Evolutionary conservation across 331 rosid species (phyloP).

Genomic region (Quercus phellos): DNA sequence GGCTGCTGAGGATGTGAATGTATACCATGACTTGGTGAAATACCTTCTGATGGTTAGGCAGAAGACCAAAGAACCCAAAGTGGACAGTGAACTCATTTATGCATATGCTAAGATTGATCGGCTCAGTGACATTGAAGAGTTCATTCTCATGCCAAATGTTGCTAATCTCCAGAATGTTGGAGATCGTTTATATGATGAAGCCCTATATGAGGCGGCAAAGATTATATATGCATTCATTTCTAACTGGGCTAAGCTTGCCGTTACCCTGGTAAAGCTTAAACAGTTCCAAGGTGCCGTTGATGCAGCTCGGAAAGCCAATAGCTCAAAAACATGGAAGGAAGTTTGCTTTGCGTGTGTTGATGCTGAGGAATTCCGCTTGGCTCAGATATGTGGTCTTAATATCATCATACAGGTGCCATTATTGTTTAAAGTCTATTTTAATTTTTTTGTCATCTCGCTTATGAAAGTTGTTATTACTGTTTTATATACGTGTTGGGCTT

Average conservation of each 20-base stretch:
- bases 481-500: background rate
- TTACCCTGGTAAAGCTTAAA: slow-evolving; percentile 61
- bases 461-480: background rate
- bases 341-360: slow-evolving; percentile 74
- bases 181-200: slow-evolving; percentile 65
- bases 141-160: slow-evolving; percentile 76
- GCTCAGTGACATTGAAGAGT: slow-evolving; percentile 68
- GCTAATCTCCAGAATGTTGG: slow-evolving; percentile 68
- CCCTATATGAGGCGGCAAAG: slow-evolving; percentile 71
- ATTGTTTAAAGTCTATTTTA: background rate
- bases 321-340: slow-evolving; percentile 71
- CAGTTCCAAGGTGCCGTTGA: slow-evolving; percentile 73
- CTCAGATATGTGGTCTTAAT: slow-evolving; percentile 72
- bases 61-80: slow-evolving; percentile 71
- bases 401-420: slow-evolving; percentile 58
- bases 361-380: slow-evolving; percentile 66
- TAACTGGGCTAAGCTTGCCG: slow-evolving; percentile 72
- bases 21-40: slow-evolving; percentile 62
- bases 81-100: slow-evolving; percentile 73
- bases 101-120: slow-evolving; percentile 78
- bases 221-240: slow-evolving; percentile 67
- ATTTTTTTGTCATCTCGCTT: background rate
- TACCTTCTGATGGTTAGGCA: slow-evolving; percentile 77
- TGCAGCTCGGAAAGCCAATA: slow-evolving; percentile 76
- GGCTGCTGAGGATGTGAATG: slow-evolving; percentile 61